These are phyloP conservation scores for Toxoplasma gondii DNA, from an alignment of 169 alveolate genomes.

Conservation along the genomic window DNA sequence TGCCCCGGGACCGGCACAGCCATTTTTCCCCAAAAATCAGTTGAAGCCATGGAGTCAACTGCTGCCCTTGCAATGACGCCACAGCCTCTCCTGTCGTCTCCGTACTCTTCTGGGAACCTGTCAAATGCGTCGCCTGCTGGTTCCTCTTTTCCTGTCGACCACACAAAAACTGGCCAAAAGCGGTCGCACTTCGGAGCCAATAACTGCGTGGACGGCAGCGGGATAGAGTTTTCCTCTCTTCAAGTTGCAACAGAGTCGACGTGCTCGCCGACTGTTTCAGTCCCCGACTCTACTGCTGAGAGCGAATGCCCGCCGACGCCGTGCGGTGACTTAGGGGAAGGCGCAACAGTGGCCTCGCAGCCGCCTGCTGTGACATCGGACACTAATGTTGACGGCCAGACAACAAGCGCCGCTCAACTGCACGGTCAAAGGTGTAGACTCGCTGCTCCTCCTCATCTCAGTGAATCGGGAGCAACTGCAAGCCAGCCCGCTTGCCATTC, in stretches of 20 bases:
- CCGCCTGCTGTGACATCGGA: background rate
- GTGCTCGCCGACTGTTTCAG: constrained; percentile 21
- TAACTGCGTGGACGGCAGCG: background rate
- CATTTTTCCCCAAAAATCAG: too few relatives aligned
- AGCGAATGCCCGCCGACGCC: constrained; percentile 32
- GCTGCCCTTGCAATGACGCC: constrained; percentile 12
- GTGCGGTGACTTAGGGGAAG: background rate
- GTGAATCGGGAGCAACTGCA: background rate
- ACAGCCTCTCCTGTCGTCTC: constrained; percentile 26
- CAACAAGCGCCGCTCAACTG: background rate
- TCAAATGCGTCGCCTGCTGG: background rate
- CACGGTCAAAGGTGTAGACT: background rate
- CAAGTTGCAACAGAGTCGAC: constrained; percentile 29
- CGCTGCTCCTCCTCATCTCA: background rate
- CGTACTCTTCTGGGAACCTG: background rate
- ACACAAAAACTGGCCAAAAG: background rate
- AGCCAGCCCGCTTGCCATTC: background rate
- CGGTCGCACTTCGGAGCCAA: background rate
- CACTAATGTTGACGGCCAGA: background rate
- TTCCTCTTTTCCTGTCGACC: background rate
- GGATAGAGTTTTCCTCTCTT: background rate
- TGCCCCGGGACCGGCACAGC: too few relatives aligned
- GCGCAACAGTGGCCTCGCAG: background rate
- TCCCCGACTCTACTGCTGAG: background rate
- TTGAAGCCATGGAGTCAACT: background rate